Conservation (phyloP, 208 protist species). For the Trypanosoma boissoni region DNA sequence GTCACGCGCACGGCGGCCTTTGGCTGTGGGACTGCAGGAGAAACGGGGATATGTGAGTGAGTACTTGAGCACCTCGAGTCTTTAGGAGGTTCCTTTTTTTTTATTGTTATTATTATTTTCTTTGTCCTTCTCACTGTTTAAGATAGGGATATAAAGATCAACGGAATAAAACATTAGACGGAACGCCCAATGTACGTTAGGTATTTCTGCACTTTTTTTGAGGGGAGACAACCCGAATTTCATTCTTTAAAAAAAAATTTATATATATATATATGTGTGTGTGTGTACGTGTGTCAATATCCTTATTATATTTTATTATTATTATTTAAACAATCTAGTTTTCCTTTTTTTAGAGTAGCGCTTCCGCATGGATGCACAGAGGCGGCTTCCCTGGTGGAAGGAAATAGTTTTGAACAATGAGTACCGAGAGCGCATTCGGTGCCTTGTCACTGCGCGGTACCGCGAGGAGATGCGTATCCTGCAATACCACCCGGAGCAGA, state of each 20-base stretch:
- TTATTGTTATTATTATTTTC: not conserved
- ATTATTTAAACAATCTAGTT: too few species aligned
- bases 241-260: not conserved
- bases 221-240: too few species aligned
- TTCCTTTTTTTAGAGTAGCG: not conserved
- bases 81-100: slow-evolving; percentile 2
- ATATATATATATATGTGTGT: not conserved
- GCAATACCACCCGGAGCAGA: slow-evolving; percentile 31
- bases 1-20: slow-evolving; percentile 28
- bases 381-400: slow-evolving; percentile 79
- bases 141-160: too few species aligned
- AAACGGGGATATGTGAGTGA: slow-evolving; percentile 58
- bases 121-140: slow-evolving; percentile 9
- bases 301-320: too few species aligned
- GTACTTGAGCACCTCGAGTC: slow-evolving; percentile 24
- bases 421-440: slow-evolving; percentile 50
- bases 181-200: too few species aligned
- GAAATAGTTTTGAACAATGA: slow-evolving; percentile 44
- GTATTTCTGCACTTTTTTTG: slow-evolving; percentile 10
- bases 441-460: slow-evolving; percentile 47
- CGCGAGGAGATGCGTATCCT: slow-evolving; percentile 51
- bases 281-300: not conserved
- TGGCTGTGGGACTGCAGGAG: slow-evolving; percentile 48
- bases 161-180: too few species aligned
- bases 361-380: too few species aligned